Evolutionary conservation across 306 rosid species (phyloP).

Genomic region (Rosa persica): DNA sequence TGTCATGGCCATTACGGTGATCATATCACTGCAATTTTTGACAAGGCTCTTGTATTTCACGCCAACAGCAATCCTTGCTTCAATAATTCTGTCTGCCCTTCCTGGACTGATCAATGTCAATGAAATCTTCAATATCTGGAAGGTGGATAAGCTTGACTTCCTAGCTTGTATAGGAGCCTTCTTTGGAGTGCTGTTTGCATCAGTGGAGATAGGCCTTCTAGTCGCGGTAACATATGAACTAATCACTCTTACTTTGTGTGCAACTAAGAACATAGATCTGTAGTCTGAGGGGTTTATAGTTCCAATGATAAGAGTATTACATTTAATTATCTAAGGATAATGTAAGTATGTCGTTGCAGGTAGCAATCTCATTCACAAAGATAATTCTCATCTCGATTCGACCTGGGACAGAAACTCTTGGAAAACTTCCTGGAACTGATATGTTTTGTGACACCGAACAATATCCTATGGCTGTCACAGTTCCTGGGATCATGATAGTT

Average conservation of each 20-base stretch:
- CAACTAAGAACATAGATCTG: not conserved
- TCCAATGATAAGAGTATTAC: not conserved
- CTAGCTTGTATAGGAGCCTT: conserved; percentile 67
- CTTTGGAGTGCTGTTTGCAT: conserved; percentile 69
- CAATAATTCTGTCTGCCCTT: conserved; percentile 75
- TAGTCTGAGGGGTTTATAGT: not conserved
- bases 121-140: conserved; percentile 70
- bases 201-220: conserved; percentile 74
- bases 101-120: conserved; percentile 65
- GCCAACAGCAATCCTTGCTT: conserved; percentile 72
- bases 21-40: conserved; percentile 53
- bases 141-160: conserved; percentile 75
- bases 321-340: not conserved
- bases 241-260: not conserved
- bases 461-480: conserved; percentile 74
- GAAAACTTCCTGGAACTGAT: conserved; percentile 77
- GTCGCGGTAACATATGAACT: conserved; percentile 49
- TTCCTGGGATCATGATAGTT: conserved; percentile 58
- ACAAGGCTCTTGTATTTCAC: conserved; percentile 77
- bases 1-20: conserved; percentile 71
- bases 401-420: conserved; percentile 74
- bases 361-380: conserved; percentile 71
- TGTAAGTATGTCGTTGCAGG: conserved; percentile 36
- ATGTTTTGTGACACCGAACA: conserved; percentile 57
- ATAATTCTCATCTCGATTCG: conserved; percentile 57